Evolutionary conservation across 169 alveolate genomes (phyloP), one percentile per base, ranked within the genome.

Genomic region (Plasmodium knowlesi): DNA sequence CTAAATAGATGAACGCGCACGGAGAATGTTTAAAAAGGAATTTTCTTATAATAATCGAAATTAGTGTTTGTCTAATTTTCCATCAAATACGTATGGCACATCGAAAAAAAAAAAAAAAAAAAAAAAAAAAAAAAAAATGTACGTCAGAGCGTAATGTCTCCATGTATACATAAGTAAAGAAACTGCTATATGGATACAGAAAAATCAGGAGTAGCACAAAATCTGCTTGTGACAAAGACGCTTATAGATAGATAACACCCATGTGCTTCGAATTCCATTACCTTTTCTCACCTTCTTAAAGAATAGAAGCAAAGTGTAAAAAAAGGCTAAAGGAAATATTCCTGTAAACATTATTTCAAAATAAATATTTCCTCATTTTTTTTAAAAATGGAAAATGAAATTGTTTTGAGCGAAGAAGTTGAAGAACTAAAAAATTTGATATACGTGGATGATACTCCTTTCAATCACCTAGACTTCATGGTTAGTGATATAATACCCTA

Each of bases 361-460:
- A 67, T 32, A 67, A 83, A 14, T 12, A 70, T 19, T 70, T 70
- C 32, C 57, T 39, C 46, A 57, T 53, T 61, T 78, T 79, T 88
- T n/a, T 88, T n/a, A 57, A 88, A 78, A 88, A 88, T 88, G 94
- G 84, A 79, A 30, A 19, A 79, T 76, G 94, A 88, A 78, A 41
- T 88, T 30, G 73, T 88, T 61, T 88, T 88, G 81, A 88, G 57
- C 89, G 89, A 88, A 78, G 78, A 88, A 79, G 67, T 88, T 41
- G 94, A 88, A 43, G 94, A 88, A 57, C 82, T 88, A 34, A 88
- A 88, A 88, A 80, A 88, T 79, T 88, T 88, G 76, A 88, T 88
- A 57, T 88, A 78, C 43, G 54, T 88, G 46, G 89, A 88, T 72
- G 94, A 88, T 1, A 79, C 82, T 12, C 89, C 89, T 57, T 88